Base-by-base conservation (phyloP, 106 monocot species). In the Phalaenopsis aphrodite region DNA sequence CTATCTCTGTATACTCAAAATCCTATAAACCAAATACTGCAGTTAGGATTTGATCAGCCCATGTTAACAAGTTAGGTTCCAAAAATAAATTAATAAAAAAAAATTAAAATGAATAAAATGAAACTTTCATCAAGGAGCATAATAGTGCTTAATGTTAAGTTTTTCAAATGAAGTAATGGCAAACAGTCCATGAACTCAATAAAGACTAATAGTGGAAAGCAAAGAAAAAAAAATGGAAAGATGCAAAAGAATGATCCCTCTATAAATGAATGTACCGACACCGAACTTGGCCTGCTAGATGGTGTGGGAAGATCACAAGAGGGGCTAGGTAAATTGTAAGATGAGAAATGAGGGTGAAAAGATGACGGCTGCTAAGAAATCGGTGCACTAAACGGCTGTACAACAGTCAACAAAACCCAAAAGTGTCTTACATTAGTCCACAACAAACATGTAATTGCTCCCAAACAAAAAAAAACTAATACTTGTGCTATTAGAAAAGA, bases 1-100 rank as follows among this genome's bases (percentile, higher is more conserved):
- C 69, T 52, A 88, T 16, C 56, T 93, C 93, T 37, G 69, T 69
- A 55, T 87, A 93, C 11, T 88, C 88, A 86, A 93, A 93, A 73
- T 93, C 93, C 93, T 93, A 77, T 52, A 65, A 79, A 46, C 65
- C 18, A 45, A n/a, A 5, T 75, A 72, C 52, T 55, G 52, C 74
- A 75, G 56, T 81, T 81, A 42, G 73, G 23, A 65, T 23, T 65
- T 65, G 64, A 52, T 52, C 52, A 52, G 52, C 10, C 1, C 52
- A 14, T 52, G 52, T 52, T 52, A 10, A 52, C 52, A 52, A 52
- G 12, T 52, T 52, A 10, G 52, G 24, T 23, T 65, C 64, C 4
- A 65, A 65, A 65, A n/a, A 65, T 30, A 30, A 30, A 30, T 30
- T 30, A 30, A 45, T 45, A 45, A 45, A 4, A 3, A 45, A 45